Conservation (phyloP, 2,329 filamentous ascomycete species). For the Sporothrix phasma region DNA sequence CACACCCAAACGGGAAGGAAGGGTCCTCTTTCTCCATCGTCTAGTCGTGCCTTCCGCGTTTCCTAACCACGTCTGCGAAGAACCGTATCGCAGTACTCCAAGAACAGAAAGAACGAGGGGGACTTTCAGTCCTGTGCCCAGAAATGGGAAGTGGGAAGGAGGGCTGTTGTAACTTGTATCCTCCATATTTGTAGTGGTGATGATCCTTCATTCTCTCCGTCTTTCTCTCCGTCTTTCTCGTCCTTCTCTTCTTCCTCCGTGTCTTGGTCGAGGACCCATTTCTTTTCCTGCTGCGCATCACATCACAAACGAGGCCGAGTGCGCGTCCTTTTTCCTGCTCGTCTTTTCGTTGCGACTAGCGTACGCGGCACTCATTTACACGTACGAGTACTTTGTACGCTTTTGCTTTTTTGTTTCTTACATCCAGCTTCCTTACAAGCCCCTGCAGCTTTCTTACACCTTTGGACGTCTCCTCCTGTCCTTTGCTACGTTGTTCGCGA, state of each 20-base stretch:
- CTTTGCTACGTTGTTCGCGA: background rate
- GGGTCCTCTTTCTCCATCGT: background rate
- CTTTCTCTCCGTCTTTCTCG: background rate
- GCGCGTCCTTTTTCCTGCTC: background rate
- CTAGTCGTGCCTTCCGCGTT: background rate
- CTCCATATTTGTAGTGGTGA: background rate
- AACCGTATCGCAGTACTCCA: background rate
- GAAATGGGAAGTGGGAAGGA: background rate
- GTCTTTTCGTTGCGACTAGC: background rate
- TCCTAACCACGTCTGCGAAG: background rate
- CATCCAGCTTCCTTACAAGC: no score
- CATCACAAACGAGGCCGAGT: background rate
- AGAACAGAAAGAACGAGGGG: slow-evolving; percentile 1
- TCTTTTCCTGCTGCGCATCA: slow-evolving; percentile 3
- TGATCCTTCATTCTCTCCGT: background rate
- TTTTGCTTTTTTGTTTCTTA: background rate
- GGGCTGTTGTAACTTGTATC: background rate
- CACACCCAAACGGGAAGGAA: slow-evolving; percentile 2
- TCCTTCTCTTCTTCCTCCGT: slow-evolving; percentile 3
- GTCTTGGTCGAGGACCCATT: slow-evolving; percentile 2
- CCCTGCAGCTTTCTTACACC: no score
- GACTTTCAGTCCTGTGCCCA: background rate
- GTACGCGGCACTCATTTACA: background rate
- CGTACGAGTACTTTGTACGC: no score
- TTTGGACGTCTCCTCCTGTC: no score